phyloP scores from a whole-genome alignment of 805 yeast genomes.

The Teunomyces kruisii region DNA sequence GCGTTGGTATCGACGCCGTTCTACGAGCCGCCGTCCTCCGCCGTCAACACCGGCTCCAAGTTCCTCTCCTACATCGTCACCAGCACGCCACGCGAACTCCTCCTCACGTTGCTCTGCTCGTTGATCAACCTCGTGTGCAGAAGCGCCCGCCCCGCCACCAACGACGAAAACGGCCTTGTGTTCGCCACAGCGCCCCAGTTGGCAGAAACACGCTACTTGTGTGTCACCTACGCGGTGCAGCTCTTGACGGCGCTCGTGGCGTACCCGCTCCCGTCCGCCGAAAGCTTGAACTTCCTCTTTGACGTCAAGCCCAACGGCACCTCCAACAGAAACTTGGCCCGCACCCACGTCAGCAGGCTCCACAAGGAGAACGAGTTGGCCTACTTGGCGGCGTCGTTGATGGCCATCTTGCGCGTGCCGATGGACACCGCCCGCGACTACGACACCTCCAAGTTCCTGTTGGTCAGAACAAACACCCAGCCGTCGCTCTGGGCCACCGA shows the following conservation, averaged over 20 bases:
- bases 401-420: conserved; percentile 49
- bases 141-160: conserved; percentile 41
- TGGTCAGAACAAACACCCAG: conserved; percentile 12
- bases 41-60: conserved; percentile 56
- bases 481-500: conserved; percentile 54
- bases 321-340: conserved; percentile 47
- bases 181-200: conserved; percentile 24
- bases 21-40: conserved; percentile 44
- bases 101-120: conserved; percentile 61
- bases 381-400: conserved; percentile 47
- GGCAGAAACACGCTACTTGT: conserved; percentile 44
- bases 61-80: conserved; percentile 58
- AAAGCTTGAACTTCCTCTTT: conserved; percentile 37
- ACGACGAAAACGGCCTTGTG: conserved; percentile 47
- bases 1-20: conserved; percentile 61
- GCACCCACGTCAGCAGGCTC: conserved; percentile 53
- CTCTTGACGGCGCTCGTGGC: conserved; percentile 59
- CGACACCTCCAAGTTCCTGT: conserved; percentile 5
- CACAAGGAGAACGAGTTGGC: conserved; percentile 55
- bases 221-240: conserved; percentile 60
- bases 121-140: conserved; percentile 63
- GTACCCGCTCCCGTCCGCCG: conserved; percentile 56
- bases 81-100: conserved; percentile 47
- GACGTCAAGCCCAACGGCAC: conserved; percentile 26
- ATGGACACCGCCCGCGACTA: conserved; percentile 9